Evolutionary conservation across 2,329 filamentous ascomycete species (phyloP), one percentile per base, ranked within the genome.

Genomic region (Zarea fungicola): DNA sequence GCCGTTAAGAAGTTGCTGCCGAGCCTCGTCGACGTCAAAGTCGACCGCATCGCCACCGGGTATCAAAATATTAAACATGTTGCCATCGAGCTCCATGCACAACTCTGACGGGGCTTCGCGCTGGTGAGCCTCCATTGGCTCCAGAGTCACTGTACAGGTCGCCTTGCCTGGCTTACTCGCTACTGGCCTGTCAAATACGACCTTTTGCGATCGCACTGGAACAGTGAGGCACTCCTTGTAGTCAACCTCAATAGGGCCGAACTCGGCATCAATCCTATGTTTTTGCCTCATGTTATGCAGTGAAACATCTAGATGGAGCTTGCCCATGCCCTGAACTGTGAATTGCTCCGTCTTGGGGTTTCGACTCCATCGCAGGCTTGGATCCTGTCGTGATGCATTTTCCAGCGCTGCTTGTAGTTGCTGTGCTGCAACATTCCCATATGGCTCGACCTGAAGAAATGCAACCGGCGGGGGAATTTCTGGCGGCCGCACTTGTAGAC

Each of bases 321-420:
- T 89, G 7, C 93, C 93, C 93, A 99, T 97, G 4, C 93, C 93
- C 46, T 91, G 91, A 1, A 99, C 76, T 26, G 95, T 85, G 40
- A 93, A 96, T 61, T 96, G 90, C 2, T 93, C 93, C 1, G 89
- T 91, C 64, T 96, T 93, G 53, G 92, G 83, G 58, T 97, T 89
- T 25, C 88, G 75, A 29, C 78, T 87, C 62, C 95, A 87, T 49
- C 93, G 82, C 19, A 99, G 73, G 65, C 90, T 96, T 0, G 93
- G 93, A 59, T 99, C 93, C 70, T 99, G 93, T 57, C 93, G 77
- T 1, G 95, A 80, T 5, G 96, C 78, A 42, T 93, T 80, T 5
- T 82, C 78, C 6, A 99, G 72, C 1, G 86, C 85, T 6, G 85
- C 81, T 49, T 88, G 81, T 6, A 99, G 80, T 51, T 85, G 80